Percentiles rank a stretch among this genome's conserved stretches.
Conservation (phyloP, 345 rosid genomes). For the Geranium brycei region DNA sequence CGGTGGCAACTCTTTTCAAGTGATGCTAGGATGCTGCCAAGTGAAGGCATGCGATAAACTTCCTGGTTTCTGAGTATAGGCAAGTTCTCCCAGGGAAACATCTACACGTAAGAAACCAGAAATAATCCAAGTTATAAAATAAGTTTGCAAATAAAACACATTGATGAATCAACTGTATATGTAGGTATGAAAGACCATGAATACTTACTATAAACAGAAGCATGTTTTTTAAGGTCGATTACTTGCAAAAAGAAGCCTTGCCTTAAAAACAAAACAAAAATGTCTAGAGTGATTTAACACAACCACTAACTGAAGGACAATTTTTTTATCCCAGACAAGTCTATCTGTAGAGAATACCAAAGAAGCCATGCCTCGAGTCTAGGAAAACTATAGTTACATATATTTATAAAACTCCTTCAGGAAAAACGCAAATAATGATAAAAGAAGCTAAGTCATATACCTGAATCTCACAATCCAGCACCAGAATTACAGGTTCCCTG, state of each 20-base stretch:
- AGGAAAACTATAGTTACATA: background rate
- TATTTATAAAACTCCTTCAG: background rate
- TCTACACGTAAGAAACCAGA: conserved; percentile 29
- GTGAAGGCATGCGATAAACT: conserved; percentile 92
- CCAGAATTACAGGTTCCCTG: conserved; percentile 65
- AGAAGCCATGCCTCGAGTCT: too few species aligned
- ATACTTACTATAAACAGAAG: too few species aligned
- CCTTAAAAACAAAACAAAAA: background rate
- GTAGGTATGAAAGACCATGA: too few species aligned
- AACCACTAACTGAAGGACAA: background rate
- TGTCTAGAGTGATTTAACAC: background rate
- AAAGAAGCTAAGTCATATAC: conserved; percentile 20
- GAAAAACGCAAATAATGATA: background rate
- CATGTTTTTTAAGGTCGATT: too few species aligned
- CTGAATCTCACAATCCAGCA: conserved; percentile 76
- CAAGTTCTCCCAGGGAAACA: conserved; percentile 98
- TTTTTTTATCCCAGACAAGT: too few species aligned
- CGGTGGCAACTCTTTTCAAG: conserved; percentile 34
- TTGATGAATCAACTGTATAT: too few species aligned
- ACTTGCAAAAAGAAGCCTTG: background rate
- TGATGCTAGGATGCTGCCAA: conserved; percentile 49
- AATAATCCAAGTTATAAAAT: conserved; percentile 2
- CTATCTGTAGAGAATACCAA: too few species aligned
- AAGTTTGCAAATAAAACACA: too few species aligned
- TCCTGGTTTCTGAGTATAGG: conserved; percentile 74